Percentiles rank a stretch among this genome's conserved stretches.
These are phyloP conservation scores for Odonthalia washingtoniensis DNA, from an alignment of 31 red algal genomes.

Conservation along the genomic window DNA sequence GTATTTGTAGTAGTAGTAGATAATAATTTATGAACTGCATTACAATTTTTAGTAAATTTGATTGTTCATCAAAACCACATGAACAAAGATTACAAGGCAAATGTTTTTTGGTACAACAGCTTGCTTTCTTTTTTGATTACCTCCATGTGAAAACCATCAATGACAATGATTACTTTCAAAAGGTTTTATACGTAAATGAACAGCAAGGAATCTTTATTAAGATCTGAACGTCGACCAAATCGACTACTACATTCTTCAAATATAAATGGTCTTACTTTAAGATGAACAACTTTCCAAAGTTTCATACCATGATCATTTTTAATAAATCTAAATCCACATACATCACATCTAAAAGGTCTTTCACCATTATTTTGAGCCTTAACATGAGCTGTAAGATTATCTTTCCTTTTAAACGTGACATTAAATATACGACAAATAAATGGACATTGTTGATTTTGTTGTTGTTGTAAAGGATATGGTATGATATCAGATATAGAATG, in stretches of 20 bases:
- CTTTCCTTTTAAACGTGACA: constrained; percentile 45
- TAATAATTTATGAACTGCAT: constrained; percentile 73
- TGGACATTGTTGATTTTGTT: too few relatives aligned
- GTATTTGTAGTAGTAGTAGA: too few relatives aligned
- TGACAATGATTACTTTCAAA: constrained; percentile 71
- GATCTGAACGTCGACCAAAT: constrained; percentile 74
- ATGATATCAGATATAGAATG: too few relatives aligned
- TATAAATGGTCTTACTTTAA: constrained; percentile 74
- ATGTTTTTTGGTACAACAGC: constrained; percentile 75
- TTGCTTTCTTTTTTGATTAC: constrained; percentile 74
- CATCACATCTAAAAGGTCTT: constrained; percentile 63
- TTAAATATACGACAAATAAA: neutral
- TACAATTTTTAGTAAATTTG: constrained; percentile 73
- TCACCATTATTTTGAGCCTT: constrained; percentile 66
- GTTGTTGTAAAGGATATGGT: too few relatives aligned
- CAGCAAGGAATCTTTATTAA: constrained; percentile 69
- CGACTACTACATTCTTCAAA: constrained; percentile 63
- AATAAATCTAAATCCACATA: constrained; percentile 63
- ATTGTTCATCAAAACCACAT: constrained; percentile 64
- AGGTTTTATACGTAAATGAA: constrained; percentile 76
- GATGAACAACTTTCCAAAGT: constrained; percentile 76
- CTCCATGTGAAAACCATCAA: constrained; percentile 68
- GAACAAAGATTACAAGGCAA: constrained; percentile 35
- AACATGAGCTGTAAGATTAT: constrained; percentile 56
- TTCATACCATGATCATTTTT: constrained; percentile 82